Conservation (phyloP, 257 asterid species). For the Eucommia ulmoides region DNA sequence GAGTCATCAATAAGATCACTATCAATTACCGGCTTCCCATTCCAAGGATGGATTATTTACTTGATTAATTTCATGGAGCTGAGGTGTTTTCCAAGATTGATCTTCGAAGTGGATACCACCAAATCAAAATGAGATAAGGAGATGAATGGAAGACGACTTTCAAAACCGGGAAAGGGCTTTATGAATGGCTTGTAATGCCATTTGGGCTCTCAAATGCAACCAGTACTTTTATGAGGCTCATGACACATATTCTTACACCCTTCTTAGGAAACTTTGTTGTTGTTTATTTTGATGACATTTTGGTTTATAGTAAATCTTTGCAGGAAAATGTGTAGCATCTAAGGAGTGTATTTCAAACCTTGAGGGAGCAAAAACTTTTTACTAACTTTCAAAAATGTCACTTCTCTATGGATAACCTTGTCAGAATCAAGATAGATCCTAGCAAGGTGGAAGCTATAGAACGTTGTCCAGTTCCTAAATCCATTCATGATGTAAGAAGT, state of each 20-base stretch:
- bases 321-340: background rate
- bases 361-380: background rate
- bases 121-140: background rate
- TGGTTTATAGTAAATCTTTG: background rate
- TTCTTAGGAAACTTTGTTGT: background rate
- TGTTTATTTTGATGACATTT: background rate
- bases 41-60: background rate
- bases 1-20: background rate
- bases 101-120: background rate
- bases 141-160: background rate
- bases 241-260: background rate
- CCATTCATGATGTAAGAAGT: background rate
- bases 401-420: background rate
- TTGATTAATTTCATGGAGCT: background rate
- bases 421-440: background rate
- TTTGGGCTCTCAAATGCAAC: background rate
- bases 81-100: background rate
- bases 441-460: background rate
- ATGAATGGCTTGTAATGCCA: background rate
- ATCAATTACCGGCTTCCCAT: background rate
- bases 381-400: background rate
- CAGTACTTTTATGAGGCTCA: background rate
- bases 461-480: background rate
- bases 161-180: background rate
- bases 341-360: background rate